These are phyloP conservation scores for Rhexocercosporidium sp. DNA, from an alignment of 2,329 filamentous ascomycete genomes.

Conservation along the genomic window DNA sequence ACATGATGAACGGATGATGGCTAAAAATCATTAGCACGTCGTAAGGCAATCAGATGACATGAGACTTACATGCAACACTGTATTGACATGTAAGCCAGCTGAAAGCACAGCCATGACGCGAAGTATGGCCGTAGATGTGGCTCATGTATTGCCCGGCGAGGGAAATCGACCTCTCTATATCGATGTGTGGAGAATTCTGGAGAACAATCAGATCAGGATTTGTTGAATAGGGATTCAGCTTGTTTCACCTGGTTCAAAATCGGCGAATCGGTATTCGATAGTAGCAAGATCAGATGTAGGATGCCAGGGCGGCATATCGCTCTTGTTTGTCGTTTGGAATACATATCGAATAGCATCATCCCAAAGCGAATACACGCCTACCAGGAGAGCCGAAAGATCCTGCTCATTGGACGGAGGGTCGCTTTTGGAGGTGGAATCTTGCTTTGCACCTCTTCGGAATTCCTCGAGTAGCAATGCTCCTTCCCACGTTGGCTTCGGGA, in stretches of 20 bases:
- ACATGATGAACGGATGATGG: slow-evolving; percentile 33
- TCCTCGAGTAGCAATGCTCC: slow-evolving; percentile 8
- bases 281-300: slow-evolving; percentile 28
- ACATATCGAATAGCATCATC: slow-evolving; percentile 29
- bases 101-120: slow-evolving; percentile 30
- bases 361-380: slow-evolving; percentile 27
- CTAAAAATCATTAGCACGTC: slow-evolving; percentile 1
- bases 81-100: slow-evolving; percentile 32
- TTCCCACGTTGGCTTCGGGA: slow-evolving; percentile 24
- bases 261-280: slow-evolving; percentile 29
- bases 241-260: slow-evolving; percentile 29
- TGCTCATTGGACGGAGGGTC: slow-evolving; percentile 13
- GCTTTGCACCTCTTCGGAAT: background rate
- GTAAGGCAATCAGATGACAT: too few species aligned
- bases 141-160: slow-evolving; percentile 28
- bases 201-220: background rate
- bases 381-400: slow-evolving; percentile 24
- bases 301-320: slow-evolving; percentile 27
- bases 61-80: slow-evolving; percentile 29
- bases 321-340: slow-evolving; percentile 23
- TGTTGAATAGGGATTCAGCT: too few species aligned
- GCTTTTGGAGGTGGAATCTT: background rate
- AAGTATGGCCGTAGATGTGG: slow-evolving; percentile 27
- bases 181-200: slow-evolving; percentile 30
- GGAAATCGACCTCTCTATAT: slow-evolving; percentile 29